Percentiles rank a stretch among this genome's conserved stretches.
phyloP scores from a whole-genome alignment of 2,329 filamentous ascomycete species.

The Penicillium sp. region DNA sequence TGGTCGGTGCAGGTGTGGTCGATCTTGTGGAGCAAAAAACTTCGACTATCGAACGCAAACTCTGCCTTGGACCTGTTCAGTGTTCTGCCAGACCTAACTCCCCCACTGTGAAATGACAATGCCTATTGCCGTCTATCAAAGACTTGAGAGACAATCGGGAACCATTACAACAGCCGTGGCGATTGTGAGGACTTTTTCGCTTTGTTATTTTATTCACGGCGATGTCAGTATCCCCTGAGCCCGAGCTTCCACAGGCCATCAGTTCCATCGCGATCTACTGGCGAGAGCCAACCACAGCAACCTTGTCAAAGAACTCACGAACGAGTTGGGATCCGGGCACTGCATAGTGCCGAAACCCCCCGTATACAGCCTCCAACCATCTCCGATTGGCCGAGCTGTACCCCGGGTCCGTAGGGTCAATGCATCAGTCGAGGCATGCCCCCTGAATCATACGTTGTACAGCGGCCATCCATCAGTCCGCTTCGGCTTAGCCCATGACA shows the following conservation, averaged over 20 bases:
- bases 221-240: not conserved
- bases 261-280: not conserved
- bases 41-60: not conserved
- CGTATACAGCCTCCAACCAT: not conserved
- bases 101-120: not conserved
- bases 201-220: not conserved
- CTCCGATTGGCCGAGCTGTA: not conserved
- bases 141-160: not conserved
- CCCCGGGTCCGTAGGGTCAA: not conserved
- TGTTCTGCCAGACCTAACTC: not conserved
- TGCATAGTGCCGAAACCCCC: not conserved
- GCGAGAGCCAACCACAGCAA: not conserved
- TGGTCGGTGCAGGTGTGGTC: slow-evolving; percentile 5
- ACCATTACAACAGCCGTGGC: too few species aligned
- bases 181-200: not conserved
- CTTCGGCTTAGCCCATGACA: not conserved
- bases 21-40: slow-evolving; percentile 6
- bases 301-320: not conserved
- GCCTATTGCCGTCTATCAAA: not conserved
- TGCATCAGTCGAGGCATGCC: not conserved
- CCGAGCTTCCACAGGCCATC: not conserved
- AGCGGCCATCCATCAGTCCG: not conserved
- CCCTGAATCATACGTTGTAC: not conserved
- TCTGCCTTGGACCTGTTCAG: not conserved
- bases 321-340: not conserved